Base-by-base conservation (phyloP, 306 rosid genomes). In the Canavalia gladiata region DNA sequence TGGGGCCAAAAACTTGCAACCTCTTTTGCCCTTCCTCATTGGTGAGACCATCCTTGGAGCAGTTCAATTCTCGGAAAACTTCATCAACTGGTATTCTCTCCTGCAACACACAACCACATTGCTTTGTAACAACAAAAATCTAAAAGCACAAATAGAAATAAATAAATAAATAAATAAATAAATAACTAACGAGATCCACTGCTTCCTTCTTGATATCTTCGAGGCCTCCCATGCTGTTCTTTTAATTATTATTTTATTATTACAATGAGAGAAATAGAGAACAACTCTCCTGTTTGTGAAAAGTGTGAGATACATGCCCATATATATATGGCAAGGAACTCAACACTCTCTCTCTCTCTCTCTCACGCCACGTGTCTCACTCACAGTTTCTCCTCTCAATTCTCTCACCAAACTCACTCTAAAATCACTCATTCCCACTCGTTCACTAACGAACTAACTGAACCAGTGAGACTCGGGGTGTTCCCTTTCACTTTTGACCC, bases 131-230 rank as follows among this genome's bases (percentile, higher is more conserved):
- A 52, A 80, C 34, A 60, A 9, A 6, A 13, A 7, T 59, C 0
- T 9, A 1, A 41, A 8, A 49, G 6, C 5, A 60, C 3, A 59
- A 0, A 18, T 0, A 12, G 8, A 31, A 2, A 31, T 6, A 41
- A 2, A 12, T 4, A 8, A 1, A 29, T 0, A 5, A 43, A 10
- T 2, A n/a, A n/a, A 8, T 12, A 3, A 35, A 0, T 50, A 57
- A 46, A 35, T 0, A 29, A 81, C 94, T 66, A 35, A 94, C 98
- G 4, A 94, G 94, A 80, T 94, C 98, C 0, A 94, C 83, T 2
- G 86, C 49, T 85, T 94, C 98, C 60, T 90, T 92, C 94, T 90
- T 92, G 73, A 94, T 90, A 56, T 91, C 91, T 13, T 94, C 93
- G 62, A 94, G 89, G 34, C 59, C 35, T 2, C 62, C 78, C 92